These are phyloP conservation scores for Gossypium bickii DNA, from an alignment of 345 rosid species.

Conservation along the genomic window DNA sequence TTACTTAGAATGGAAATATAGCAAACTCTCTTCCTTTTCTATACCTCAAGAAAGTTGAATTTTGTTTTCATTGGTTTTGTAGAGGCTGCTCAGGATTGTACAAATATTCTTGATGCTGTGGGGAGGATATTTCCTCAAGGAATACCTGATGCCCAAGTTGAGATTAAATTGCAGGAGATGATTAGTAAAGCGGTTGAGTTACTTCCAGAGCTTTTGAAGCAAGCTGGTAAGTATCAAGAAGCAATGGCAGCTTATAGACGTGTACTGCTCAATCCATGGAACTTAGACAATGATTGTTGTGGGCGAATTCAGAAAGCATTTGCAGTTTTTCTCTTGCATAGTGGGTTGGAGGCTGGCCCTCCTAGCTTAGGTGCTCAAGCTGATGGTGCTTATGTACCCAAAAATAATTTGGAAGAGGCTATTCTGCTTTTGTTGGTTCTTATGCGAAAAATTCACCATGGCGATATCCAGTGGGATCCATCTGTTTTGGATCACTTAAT, in stretches of 20 bases:
- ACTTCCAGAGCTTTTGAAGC: conserved; percentile 82
- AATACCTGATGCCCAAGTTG: conserved; percentile 78
- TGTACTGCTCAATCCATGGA: conserved; percentile 86
- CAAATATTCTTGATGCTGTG: conserved; percentile 79
- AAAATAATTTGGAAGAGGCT: conserved; percentile 88
- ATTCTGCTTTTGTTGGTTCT: conserved; percentile 84
- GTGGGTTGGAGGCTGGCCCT: conserved; percentile 79
- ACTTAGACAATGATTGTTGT: conserved; percentile 63
- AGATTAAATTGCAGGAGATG: conserved; percentile 64
- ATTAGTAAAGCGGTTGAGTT: conserved; percentile 89
- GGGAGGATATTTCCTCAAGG: conserved; percentile 82
- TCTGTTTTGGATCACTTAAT: conserved; percentile 78
- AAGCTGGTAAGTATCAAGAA: conserved; percentile 60
- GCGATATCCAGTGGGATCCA: conserved; percentile 72
- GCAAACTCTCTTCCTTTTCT: neutral
- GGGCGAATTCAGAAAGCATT: conserved; percentile 84
- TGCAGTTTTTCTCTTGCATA: conserved; percentile 75
- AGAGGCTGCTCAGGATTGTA: conserved; percentile 89
- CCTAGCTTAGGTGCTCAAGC: conserved; percentile 73
- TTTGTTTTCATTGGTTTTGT: conserved; percentile 20
- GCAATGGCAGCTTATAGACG: conserved; percentile 78
- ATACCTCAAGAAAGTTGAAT: neutral
- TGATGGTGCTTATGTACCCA: conserved; percentile 78
- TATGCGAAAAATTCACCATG: conserved; percentile 53
- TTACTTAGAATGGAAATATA: conserved; percentile 8